Conservation (phyloP, 164 flowering plant species). For the Sextonia rubra region DNA sequence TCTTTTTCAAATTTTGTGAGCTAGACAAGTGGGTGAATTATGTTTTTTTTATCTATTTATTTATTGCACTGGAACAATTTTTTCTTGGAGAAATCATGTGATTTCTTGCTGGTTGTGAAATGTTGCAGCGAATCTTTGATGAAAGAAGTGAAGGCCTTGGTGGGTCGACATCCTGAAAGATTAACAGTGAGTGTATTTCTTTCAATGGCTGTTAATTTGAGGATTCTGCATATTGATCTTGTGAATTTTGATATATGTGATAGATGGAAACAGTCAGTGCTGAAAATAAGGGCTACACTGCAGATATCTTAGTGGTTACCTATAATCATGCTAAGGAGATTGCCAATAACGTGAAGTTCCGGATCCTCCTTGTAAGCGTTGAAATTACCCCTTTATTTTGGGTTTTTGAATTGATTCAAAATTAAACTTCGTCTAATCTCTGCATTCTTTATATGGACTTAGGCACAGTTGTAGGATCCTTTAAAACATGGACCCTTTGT, state of each 20-base stretch:
- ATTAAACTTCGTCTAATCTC: not conserved
- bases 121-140: slow-evolving; percentile 61
- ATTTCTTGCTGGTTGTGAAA: slow-evolving; percentile 3
- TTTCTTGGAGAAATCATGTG: not conserved
- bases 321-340: slow-evolving; percentile 39
- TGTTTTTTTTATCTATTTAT: not conserved
- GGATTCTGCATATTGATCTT: slow-evolving; percentile 3
- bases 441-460: not conserved
- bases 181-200: slow-evolving; percentile 45
- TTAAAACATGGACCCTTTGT: not conserved
- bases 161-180: slow-evolving; percentile 68
- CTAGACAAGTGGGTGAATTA: not conserved
- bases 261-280: slow-evolving; percentile 63
- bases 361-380: slow-evolving; percentile 85
- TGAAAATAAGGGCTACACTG: slow-evolving; percentile 64
- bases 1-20: not conserved
- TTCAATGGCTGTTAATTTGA: not conserved
- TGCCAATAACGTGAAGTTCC: slow-evolving; percentile 63
- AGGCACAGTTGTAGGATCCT: not conserved
- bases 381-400: not conserved
- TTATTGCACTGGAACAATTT: too few species aligned
- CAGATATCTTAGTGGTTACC: slow-evolving; percentile 75
- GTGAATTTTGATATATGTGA: slow-evolving; percentile 6
- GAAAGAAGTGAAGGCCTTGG: slow-evolving; percentile 62
- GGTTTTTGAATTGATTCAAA: not conserved